These are phyloP conservation scores for Leccinellum albellum DNA, from an alignment of 768 basidiomycete genomes.

Conservation along the genomic window DNA sequence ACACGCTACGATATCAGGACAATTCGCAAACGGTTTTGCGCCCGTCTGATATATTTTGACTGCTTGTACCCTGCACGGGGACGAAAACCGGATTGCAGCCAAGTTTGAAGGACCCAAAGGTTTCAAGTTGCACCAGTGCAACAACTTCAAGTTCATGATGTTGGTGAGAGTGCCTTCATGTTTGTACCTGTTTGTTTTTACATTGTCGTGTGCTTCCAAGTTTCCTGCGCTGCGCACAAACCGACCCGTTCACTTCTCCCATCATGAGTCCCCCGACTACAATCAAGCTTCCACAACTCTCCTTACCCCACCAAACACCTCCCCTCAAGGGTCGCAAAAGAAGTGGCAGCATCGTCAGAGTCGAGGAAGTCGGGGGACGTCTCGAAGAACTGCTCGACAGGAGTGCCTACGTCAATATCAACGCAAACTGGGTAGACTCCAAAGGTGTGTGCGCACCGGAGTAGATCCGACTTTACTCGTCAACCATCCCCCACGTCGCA, in stretches of 20 bases:
- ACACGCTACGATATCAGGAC: slow-evolving; percentile 62
- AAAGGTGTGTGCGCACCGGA: slow-evolving; percentile 54
- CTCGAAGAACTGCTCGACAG: slow-evolving; percentile 77
- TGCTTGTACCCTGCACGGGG: slow-evolving; percentile 62
- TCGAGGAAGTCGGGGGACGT: slow-evolving; percentile 74
- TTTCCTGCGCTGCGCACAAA: neutral
- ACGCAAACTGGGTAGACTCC: slow-evolving; percentile 91
- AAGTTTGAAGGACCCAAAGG: slow-evolving; percentile 56
- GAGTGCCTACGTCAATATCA: slow-evolving; percentile 76
- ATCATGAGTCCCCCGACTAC: slow-evolving; percentile 51
- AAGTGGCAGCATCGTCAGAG: slow-evolving; percentile 76
- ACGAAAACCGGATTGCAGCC: slow-evolving; percentile 68
- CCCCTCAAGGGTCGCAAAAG: slow-evolving; percentile 48
- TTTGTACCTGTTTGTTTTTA: slow-evolving; percentile 17
- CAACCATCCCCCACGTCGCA: slow-evolving; percentile 30
- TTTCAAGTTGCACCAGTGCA: slow-evolving; percentile 65
- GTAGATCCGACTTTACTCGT: slow-evolving; percentile 2
- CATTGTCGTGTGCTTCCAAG: neutral
- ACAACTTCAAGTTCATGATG: slow-evolving; percentile 45
- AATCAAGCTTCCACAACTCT: slow-evolving; percentile 52
- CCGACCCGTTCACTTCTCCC: neutral
- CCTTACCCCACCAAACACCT: slow-evolving; percentile 26
- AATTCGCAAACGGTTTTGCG: slow-evolving; percentile 55
- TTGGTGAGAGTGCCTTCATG: neutral
- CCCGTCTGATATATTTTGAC: slow-evolving; percentile 70